Conservation (phyloP, 2,329 filamentous ascomycete species). For the Xylariaceae sp. region DNA sequence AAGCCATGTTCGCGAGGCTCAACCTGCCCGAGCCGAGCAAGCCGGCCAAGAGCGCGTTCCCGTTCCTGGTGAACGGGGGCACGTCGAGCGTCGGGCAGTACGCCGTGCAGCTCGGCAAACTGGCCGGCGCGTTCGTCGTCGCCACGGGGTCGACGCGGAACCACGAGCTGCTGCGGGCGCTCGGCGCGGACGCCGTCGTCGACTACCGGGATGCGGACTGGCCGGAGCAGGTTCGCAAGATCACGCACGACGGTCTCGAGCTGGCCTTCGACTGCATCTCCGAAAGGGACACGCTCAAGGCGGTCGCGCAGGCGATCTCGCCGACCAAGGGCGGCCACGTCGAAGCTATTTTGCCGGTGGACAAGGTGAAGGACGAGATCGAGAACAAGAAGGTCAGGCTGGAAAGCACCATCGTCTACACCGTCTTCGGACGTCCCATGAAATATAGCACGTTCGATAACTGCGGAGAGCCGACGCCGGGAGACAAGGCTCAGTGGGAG, state of each 20-base stretch:
- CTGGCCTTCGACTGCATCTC: conserved; percentile 36
- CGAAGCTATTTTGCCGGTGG: conserved; percentile 30
- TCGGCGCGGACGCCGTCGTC: conserved; percentile 33
- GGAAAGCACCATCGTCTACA: conserved; percentile 39
- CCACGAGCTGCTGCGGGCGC: conserved; percentile 29
- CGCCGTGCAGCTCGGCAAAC: conserved; percentile 35
- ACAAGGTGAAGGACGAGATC: conserved; percentile 16
- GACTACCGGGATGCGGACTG: conserved; percentile 49
- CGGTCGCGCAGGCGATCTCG: conserved; percentile 32
- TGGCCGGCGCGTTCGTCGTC: conserved; percentile 32
- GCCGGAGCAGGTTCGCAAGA: conserved; percentile 60
- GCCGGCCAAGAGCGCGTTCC: conserved; percentile 37
- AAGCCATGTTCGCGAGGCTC: conserved; percentile 37
- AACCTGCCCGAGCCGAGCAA: conserved; percentile 36
- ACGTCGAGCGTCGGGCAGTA: conserved; percentile 33
- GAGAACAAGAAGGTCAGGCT: conserved; percentile 33
- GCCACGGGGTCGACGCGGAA: conserved; percentile 32
- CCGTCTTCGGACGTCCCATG: conserved; percentile 34
- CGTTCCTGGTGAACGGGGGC: conserved; percentile 34
- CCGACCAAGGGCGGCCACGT: conserved; percentile 36
- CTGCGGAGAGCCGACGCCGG: conserved; percentile 31
- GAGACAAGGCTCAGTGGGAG: conserved; percentile 38
- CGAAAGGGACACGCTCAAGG: conserved; percentile 30
- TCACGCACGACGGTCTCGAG: conserved; percentile 60
- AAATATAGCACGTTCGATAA: conserved; percentile 33